Evolutionary conservation across 106 monocot species (phyloP).

Genomic region (Acorus gramineus): DNA sequence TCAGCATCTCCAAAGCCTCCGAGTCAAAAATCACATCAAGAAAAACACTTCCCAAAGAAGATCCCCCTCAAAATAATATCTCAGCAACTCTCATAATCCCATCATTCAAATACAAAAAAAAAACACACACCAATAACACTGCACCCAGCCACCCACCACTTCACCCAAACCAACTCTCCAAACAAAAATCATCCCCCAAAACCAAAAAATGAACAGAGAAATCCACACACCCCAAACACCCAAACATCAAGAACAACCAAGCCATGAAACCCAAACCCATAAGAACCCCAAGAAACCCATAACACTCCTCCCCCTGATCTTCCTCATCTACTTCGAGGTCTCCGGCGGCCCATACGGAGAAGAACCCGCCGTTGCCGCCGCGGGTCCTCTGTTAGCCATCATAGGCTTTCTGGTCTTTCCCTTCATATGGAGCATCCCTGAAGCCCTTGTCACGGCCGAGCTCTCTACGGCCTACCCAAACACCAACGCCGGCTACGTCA

Average conservation of each 20-base stretch:
- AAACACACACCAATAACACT: too few species aligned
- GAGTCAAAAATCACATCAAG: too few species aligned
- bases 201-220: too few species aligned
- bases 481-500: slow-evolving; percentile 85
- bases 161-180: too few species aligned
- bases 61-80: too few species aligned
- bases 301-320: slow-evolving; percentile 63
- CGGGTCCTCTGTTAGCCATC: slow-evolving; percentile 62
- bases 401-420: slow-evolving; percentile 77
- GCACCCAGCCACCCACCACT: too few species aligned
- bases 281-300: slow-evolving; percentile 19
- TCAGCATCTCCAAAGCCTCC: too few species aligned
- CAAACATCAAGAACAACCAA: background rate
- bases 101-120: too few species aligned
- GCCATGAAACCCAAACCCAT: background rate
- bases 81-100: too few species aligned
- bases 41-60: too few species aligned
- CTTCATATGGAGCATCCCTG: slow-evolving; percentile 75
- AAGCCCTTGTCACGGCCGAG: slow-evolving; percentile 77
- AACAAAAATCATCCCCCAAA: too few species aligned
- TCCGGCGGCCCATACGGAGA: slow-evolving; percentile 80
- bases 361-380: slow-evolving; percentile 59
- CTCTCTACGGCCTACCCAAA: slow-evolving; percentile 59
- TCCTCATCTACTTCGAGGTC: slow-evolving; percentile 84
- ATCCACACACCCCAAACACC: too few species aligned